Conservation (phyloP, 352 stramenopile genomes). For the Phytopythium chamaehyphon region DNA sequence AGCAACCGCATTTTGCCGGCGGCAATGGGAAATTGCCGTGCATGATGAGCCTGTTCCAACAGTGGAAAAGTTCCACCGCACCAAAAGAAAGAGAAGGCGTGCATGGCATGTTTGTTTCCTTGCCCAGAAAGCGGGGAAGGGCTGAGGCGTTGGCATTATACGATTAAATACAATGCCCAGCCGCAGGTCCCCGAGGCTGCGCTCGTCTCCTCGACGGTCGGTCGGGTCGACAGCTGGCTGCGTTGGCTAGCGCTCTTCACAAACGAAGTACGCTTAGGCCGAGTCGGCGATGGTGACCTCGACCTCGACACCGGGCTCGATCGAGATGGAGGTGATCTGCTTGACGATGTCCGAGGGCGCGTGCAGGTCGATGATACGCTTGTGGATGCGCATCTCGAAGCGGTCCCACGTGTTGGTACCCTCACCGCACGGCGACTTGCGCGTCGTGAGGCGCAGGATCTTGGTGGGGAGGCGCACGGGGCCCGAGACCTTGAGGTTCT, state of each 20-base stretch:
- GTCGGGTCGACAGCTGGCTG: background rate
- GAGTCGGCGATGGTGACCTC: conserved; percentile 97
- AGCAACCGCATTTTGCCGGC: too few relatives aligned
- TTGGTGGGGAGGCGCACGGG: conserved; percentile 99
- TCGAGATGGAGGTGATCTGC: conserved; percentile 99
- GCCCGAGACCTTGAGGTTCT: conserved; percentile 98
- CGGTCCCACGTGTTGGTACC: conserved; percentile 99
- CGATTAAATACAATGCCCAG: conserved; percentile 1
- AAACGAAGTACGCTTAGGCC: conserved; percentile 37
- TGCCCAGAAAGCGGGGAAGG: conserved; percentile 1
- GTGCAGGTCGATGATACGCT: conserved; percentile 99
- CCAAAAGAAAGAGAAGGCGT: background rate
- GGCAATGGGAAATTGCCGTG: too few relatives aligned
- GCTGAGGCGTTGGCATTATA: conserved; percentile 5
- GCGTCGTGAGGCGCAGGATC: conserved; percentile 97
- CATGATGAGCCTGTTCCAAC: background rate
- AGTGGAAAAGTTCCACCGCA: background rate
- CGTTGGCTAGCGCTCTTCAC: background rate
- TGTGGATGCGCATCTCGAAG: conserved; percentile 99
- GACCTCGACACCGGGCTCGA: conserved; percentile 98
- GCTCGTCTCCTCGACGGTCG: conserved; percentile 1
- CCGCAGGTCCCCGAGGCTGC: background rate
- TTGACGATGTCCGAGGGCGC: conserved; percentile 98
- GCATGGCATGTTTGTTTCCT: background rate
- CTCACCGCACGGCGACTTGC: conserved; percentile 97